Evolutionary conservation across 306 rosid genomes (phyloP).

Genomic region (Crataegus laevigata): DNA sequence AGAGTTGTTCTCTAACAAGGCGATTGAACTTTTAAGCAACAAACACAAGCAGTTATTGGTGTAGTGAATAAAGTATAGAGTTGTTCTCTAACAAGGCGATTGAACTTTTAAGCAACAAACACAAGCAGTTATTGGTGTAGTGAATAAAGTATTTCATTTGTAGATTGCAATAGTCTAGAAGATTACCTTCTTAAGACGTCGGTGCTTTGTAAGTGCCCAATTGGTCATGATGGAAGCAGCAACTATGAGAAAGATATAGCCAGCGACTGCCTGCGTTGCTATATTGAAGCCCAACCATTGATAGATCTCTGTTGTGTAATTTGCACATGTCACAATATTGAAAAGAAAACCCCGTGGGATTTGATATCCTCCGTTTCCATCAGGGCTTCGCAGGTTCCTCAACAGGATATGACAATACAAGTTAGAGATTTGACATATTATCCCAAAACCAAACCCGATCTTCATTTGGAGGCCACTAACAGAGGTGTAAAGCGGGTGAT

Average conservation of each 20-base stretch:
- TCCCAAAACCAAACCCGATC: conserved; percentile 80
- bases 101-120: neutral
- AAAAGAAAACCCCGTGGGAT: conserved; percentile 87
- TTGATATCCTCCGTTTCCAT: conserved; percentile 86
- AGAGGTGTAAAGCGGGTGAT: conserved; percentile 85
- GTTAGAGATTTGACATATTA: conserved; percentile 63
- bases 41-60: neutral
- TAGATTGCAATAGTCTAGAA: conserved; percentile 1
- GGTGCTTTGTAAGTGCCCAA: conserved; percentile 96
- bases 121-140: neutral
- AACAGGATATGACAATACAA: conserved; percentile 82
- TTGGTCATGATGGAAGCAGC: conserved; percentile 87
- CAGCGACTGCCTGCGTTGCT: conserved; percentile 89
- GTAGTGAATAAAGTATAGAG: neutral
- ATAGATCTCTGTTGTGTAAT: conserved; percentile 92
- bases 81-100: neutral
- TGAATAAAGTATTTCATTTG: neutral
- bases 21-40: neutral
- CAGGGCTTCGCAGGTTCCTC: conserved; percentile 72
- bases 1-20: neutral
- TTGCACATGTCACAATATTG: conserved; percentile 92
- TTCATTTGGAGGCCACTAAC: conserved; percentile 83
- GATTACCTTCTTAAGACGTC: conserved; percentile 83
- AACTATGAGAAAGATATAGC: conserved; percentile 62
- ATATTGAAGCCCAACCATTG: conserved; percentile 98